Conservation (phyloP, 257 asterid species). For the Solanum neorickii region DNA sequence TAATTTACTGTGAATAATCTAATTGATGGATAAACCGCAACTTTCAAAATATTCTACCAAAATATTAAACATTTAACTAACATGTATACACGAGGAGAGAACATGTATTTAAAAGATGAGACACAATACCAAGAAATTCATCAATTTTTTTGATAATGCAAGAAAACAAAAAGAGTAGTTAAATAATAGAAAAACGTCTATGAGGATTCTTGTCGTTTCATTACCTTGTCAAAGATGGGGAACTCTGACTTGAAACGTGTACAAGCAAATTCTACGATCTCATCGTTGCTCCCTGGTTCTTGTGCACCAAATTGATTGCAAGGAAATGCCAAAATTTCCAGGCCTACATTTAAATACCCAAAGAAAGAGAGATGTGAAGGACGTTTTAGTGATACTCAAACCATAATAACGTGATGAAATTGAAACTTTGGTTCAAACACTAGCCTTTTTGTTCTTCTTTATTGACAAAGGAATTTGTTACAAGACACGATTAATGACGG, state of each 20-base stretch:
- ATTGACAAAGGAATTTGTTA: neutral
- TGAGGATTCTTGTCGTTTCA: neutral
- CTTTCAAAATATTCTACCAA: neutral
- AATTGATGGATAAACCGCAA: neutral
- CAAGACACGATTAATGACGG: neutral
- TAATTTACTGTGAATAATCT: neutral
- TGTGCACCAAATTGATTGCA: constrained; percentile 89
- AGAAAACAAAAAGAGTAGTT: neutral
- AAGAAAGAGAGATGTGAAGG: neutral
- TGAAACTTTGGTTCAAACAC: neutral
- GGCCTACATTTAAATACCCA: constrained; percentile 22
- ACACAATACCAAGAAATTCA: neutral
- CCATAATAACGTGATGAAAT: neutral
- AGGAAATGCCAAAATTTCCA: constrained; percentile 78
- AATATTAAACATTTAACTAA: neutral
- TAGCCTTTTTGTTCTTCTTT: neutral
- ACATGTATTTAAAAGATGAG: neutral
- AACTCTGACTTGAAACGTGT: constrained; percentile 63
- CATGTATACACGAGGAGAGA: neutral
- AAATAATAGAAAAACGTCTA: neutral
- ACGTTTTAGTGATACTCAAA: neutral
- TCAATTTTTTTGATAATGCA: neutral
- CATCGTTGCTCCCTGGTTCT: constrained; percentile 71
- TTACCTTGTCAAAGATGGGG: constrained; percentile 68
- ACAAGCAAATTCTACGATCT: constrained; percentile 69